Evolutionary conservation across 805 yeast genomes (phyloP).

Genomic region (Ogataea nonfermentans): DNA sequence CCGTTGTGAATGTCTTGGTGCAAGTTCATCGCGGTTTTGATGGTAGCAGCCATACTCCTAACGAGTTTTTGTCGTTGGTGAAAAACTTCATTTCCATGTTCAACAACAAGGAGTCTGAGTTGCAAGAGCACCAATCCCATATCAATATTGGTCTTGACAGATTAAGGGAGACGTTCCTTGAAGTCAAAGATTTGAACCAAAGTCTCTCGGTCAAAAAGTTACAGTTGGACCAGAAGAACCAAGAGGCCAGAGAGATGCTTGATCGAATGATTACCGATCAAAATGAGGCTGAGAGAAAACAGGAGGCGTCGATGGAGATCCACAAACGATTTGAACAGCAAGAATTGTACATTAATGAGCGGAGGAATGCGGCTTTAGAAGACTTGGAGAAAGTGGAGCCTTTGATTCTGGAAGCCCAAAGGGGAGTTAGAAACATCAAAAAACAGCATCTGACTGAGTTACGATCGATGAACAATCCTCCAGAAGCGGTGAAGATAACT

Average conservation of each 20-base stretch:
- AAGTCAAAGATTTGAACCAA: slow-evolving; percentile 58
- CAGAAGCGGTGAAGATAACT: slow-evolving; percentile 78
- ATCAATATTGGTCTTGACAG: slow-evolving; percentile 71
- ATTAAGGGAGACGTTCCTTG: slow-evolving; percentile 71
- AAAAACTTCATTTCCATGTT: slow-evolving; percentile 44
- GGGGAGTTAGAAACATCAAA: slow-evolving; percentile 88
- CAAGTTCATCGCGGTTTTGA: slow-evolving; percentile 39
- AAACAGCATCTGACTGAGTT: slow-evolving; percentile 90
- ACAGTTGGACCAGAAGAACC: slow-evolving; percentile 53
- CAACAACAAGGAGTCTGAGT: slow-evolving; percentile 40
- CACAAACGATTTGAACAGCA: slow-evolving; percentile 67
- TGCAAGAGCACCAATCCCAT: slow-evolving; percentile 70
- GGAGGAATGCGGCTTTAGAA: slow-evolving; percentile 52
- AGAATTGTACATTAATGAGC: slow-evolving; percentile 53
- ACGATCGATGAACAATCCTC: slow-evolving; percentile 87
- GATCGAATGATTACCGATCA: slow-evolving; percentile 79
- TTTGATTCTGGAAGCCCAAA: slow-evolving; percentile 76
- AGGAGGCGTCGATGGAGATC: slow-evolving; percentile 78
- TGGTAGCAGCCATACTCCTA: slow-evolving; percentile 42
- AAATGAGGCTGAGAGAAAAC: slow-evolving; percentile 87
- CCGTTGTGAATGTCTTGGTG: slow-evolving; percentile 46
- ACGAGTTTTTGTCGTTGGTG: slow-evolving; percentile 52
- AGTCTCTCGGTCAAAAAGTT: slow-evolving; percentile 52
- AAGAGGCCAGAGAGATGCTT: slow-evolving; percentile 68
- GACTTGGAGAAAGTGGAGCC: slow-evolving; percentile 83